Evolutionary conservation across 2,329 filamentous ascomycete genomes (phyloP).

Genomic region (Cladorrhinum sp.): DNA sequence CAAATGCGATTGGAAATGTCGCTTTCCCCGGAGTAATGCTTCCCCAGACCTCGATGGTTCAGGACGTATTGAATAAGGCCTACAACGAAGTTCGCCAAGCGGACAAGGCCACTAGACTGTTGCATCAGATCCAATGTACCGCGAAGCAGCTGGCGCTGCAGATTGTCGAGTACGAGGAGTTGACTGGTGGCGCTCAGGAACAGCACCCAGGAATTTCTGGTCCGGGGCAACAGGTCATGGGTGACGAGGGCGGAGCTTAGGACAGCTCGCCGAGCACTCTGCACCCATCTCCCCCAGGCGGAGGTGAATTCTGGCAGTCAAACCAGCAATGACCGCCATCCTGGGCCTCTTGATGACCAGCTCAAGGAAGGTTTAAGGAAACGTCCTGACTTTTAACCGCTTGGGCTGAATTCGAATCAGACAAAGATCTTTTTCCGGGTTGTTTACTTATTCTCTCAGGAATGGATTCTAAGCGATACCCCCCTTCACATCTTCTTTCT

Average conservation of each 20-base stretch:
- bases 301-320: background rate
- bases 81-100: constrained; percentile 45
- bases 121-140: constrained; percentile 50
- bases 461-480: constrained; percentile 24
- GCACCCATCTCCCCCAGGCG: background rate
- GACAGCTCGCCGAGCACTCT: background rate
- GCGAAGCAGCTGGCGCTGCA: constrained; percentile 54
- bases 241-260: constrained; percentile 25
- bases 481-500: constrained; percentile 8
- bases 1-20: constrained; percentile 16
- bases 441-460: constrained; percentile 11
- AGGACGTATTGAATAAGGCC: constrained; percentile 44
- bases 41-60: constrained; percentile 38
- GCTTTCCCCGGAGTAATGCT: constrained; percentile 18
- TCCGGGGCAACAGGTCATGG: constrained; percentile 23
- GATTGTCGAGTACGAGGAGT: constrained; percentile 51
- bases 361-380: no score
- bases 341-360: background rate
- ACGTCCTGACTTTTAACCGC: background rate
- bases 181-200: constrained; percentile 18
- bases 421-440: background rate
- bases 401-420: background rate
- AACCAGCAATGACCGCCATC: background rate
- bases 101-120: constrained; percentile 43
- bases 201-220: constrained; percentile 5